Percentiles rank a stretch among this genome's conserved stretches.
These are phyloP conservation scores for Aureobasidium melanogenum DNA, from an alignment of 2,329 filamentous ascomycete genomes.

Conservation along the genomic window DNA sequence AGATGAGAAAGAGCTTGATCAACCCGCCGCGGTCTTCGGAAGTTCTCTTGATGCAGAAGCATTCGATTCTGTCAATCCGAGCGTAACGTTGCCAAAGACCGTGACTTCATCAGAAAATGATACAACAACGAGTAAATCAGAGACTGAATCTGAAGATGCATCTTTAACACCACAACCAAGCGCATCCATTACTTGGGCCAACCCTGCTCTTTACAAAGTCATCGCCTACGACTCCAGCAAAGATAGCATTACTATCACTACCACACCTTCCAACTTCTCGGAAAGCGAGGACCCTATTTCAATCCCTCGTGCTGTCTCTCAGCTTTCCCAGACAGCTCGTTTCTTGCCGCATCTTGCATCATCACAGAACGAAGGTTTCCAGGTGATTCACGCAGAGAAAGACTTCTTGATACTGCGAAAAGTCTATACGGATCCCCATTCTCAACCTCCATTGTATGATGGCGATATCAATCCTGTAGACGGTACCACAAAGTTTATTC, in stretches of 20 bases:
- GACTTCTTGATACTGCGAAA: slow-evolving; percentile 61
- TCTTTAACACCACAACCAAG: background rate
- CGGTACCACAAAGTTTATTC: slow-evolving; percentile 24
- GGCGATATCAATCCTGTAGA: slow-evolving; percentile 48
- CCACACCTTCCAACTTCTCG: slow-evolving; percentile 46
- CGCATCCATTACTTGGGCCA: slow-evolving; percentile 19
- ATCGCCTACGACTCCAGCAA: slow-evolving; percentile 56
- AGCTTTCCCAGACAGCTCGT: slow-evolving; percentile 53
- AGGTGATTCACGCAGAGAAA: slow-evolving; percentile 54
- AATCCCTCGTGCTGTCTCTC: slow-evolving; percentile 51
- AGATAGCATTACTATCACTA: slow-evolving; percentile 49
- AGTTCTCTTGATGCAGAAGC: background rate
- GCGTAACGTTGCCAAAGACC: background rate
- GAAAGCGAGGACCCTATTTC: slow-evolving; percentile 44
- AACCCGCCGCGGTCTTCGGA: background rate
- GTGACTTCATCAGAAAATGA: background rate
- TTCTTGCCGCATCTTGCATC: slow-evolving; percentile 56
- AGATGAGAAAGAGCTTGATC: slow-evolving; percentile 3
- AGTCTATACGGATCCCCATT: slow-evolving; percentile 29
- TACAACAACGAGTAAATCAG: background rate
- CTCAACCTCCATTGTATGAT: slow-evolving; percentile 11
- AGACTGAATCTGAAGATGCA: background rate
- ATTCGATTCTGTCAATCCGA: background rate
- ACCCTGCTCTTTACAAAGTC: slow-evolving; percentile 49
- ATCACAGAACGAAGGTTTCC: slow-evolving; percentile 54